Base-by-base conservation (phyloP, 177 flowering plant species). In the Telopea speciosissima region DNA sequence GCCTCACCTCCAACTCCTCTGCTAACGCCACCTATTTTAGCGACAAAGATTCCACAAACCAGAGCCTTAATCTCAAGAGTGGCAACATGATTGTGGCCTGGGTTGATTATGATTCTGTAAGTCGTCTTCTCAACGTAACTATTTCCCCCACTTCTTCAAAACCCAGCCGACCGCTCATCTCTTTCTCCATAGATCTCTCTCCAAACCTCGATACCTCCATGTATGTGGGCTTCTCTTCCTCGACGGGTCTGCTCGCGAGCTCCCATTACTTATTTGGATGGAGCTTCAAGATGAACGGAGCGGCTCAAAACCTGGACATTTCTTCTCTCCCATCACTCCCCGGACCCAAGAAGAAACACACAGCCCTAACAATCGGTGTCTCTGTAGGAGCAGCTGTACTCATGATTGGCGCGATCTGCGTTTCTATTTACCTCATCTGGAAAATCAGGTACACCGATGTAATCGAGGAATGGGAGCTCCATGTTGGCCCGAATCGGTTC, bases 201-300 rank as follows among this genome's bases (percentile, higher is more conserved):
- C 74, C 77, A 24, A 60, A 81, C 68, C 54, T 89, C 17, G 10
- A 63, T 21, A 82, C 85, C 19, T 64, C 14, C 23, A 89, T 89
- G 93, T 89, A 79, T 63, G 85, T 86, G 24, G 93, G 93, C 5
- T 89, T 89, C 77, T 87, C 93, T 66, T 75, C 91, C 52, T 86
- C 93, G 3, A 89, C 93, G 17, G 91, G 93, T 54, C 66, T 83
- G 73, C 86, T 89, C 13, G 82, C 91, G 0, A 86, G 88, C 75
- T 75, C 81, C 2, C 91, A 89, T 72, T 89, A 87, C 59, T 13
- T 89, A 5, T 56, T 81, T 58, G 93, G 93, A 1, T 89, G 93
- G 93, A 87, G 86, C 70, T 87, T 89, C 49, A 82, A 79, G 68
- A 79, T 83, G 75, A 78, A 75, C 63, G 88, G 89, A 21, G 79